phyloP scores from a whole-genome alignment of 2,329 filamentous ascomycete genomes.

The Bipolaris zeicola region DNA sequence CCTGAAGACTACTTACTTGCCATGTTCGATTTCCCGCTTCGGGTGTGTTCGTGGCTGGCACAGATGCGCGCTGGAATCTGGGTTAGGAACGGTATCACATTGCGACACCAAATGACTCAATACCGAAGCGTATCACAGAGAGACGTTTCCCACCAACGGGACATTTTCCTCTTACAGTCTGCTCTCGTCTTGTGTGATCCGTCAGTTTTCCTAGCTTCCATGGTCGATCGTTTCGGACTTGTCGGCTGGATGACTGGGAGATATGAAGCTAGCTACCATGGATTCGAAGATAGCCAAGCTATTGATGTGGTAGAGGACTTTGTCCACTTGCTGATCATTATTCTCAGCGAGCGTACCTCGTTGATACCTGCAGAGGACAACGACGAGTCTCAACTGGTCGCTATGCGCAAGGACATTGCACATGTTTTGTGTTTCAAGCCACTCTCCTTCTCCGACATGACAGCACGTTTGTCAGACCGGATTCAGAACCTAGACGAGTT shows the following conservation, averaged over 20 bases:
- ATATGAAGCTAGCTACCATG: constrained; percentile 68
- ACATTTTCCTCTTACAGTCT: constrained; percentile 91
- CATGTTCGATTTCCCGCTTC: constrained; percentile 88
- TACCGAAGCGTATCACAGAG: constrained; percentile 88
- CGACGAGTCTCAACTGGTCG: constrained; percentile 66
- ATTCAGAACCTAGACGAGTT: constrained; percentile 90
- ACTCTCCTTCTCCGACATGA: constrained; percentile 90
- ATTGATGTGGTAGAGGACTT: constrained; percentile 96
- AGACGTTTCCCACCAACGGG: constrained; percentile 91
- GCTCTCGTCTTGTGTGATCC: constrained; percentile 86
- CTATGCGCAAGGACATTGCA: constrained; percentile 85
- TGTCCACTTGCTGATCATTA: constrained; percentile 87
- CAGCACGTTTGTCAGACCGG: constrained; percentile 82
- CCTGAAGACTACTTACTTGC: constrained; percentile 83
- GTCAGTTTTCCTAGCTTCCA: constrained; percentile 81
- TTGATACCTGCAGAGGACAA: constrained; percentile 73
- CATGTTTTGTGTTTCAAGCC: constrained; percentile 97
- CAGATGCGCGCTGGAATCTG: constrained; percentile 99
- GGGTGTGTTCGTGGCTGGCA: constrained; percentile 93
- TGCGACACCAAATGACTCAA: constrained; percentile 91
- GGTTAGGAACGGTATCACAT: constrained; percentile 95
- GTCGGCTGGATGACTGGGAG: constrained; percentile 83
- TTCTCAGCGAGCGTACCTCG: constrained; percentile 86
- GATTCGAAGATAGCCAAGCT: constrained; percentile 84
- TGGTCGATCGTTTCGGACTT: constrained; percentile 91